These are phyloP conservation scores for Grammothele lineata DNA, from an alignment of 768 basidiomycete species.

Conservation along the genomic window DNA sequence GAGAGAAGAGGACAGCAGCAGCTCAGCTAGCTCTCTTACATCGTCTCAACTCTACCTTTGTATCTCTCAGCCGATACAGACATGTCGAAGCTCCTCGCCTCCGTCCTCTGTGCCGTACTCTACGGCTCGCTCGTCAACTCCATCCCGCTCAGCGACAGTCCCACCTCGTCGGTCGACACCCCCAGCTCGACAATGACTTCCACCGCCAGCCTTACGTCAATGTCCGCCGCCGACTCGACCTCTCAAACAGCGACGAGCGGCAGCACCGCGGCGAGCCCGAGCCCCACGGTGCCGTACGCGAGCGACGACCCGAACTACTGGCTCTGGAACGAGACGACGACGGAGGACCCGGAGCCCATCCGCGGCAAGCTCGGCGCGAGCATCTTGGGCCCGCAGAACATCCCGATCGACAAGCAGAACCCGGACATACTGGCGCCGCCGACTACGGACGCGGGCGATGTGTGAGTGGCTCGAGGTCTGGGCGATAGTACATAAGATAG, in stretches of 20 bases:
- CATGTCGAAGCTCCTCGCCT: conserved; percentile 9
- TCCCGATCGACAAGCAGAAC: conserved; percentile 27
- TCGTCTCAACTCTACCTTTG: too few relatives aligned
- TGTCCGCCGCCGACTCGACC: too few relatives aligned
- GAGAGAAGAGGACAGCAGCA: too few relatives aligned
- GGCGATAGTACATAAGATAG: too few relatives aligned
- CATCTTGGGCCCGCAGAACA: conserved; percentile 30
- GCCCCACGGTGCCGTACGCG: conserved; percentile 18
- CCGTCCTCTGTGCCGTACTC: conserved; percentile 13
- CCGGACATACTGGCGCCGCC: conserved; percentile 30
- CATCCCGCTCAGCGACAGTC: conserved; percentile 6
- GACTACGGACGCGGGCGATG: conserved; percentile 29
- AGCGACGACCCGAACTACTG: conserved; percentile 20
- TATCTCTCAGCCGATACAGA: too few relatives aligned
- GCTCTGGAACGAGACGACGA: conserved; percentile 16
- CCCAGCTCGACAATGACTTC: neutral
- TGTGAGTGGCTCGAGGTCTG: conserved; percentile 14
- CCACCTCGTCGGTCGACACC: neutral
- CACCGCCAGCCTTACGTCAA: conserved; percentile 7
- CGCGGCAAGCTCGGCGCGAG: conserved; percentile 21
- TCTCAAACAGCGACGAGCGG: neutral
- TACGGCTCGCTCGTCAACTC: conserved; percentile 2
- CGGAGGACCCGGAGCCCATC: conserved; percentile 17
- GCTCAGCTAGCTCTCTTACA: too few relatives aligned
- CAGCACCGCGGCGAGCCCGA: conserved; percentile 5